Evolutionary conservation across 495 filamentous ascomycete genomes (phyloP).

Genomic region (Trichoderma gamsii): DNA sequence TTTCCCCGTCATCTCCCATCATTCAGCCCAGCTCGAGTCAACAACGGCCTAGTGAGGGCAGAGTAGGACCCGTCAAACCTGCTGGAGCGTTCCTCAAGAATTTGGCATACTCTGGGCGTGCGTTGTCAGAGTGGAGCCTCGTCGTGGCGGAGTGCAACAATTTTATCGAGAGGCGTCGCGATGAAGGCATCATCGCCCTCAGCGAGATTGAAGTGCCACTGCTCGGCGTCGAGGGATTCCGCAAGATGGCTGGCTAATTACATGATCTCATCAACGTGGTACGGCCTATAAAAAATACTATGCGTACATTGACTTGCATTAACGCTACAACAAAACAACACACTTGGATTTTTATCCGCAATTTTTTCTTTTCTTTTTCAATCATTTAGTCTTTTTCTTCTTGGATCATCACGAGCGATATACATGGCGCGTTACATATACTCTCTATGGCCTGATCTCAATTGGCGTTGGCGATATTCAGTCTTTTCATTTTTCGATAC

Average conservation of each 20-base stretch:
- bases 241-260: slow-evolving; percentile 39
- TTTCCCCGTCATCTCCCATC: neutral
- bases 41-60: slow-evolving; percentile 14
- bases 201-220: slow-evolving; percentile 79
- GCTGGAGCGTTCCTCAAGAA: slow-evolving; percentile 32
- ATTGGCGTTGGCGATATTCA: neutral
- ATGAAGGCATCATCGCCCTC: slow-evolving; percentile 74
- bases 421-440: neutral
- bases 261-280: neutral
- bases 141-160: slow-evolving; percentile 84
- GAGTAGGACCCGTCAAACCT: slow-evolving; percentile 22
- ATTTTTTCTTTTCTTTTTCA: neutral
- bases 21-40: slow-evolving; percentile 14
- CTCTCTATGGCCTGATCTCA: neutral
- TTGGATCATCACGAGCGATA: slow-evolving; percentile 10
- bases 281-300: neutral
- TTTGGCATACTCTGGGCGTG: slow-evolving; percentile 73
- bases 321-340: neutral
- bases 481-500: neutral
- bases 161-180: slow-evolving; percentile 80
- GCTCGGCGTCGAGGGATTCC: slow-evolving; percentile 78
- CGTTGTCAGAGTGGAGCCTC: slow-evolving; percentile 84
- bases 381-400: neutral
- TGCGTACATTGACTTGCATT: neutral
- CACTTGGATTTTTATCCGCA: neutral